These are phyloP conservation scores for Aspergillus sp. DNA, from an alignment of 2,329 filamentous ascomycete genomes.

Conservation along the genomic window DNA sequence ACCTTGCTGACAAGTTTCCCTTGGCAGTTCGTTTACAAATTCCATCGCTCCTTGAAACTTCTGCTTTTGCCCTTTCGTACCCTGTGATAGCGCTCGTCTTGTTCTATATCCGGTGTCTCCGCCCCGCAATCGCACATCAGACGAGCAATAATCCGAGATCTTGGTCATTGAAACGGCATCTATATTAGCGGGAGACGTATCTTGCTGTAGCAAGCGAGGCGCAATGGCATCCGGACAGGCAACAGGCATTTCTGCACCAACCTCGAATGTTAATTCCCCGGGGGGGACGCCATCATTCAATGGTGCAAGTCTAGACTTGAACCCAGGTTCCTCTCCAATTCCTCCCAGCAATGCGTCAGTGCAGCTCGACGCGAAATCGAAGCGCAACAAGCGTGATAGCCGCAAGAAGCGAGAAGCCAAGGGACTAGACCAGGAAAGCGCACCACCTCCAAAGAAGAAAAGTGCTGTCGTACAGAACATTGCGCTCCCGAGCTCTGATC, in stretches of 20 bases:
- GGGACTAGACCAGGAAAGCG: constrained; percentile 31
- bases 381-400: constrained; percentile 38
- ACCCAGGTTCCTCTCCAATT: constrained; percentile 28
- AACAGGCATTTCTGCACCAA: constrained; percentile 27
- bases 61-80: too few species aligned
- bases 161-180: too few species aligned
- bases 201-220: too few species aligned
- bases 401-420: constrained; percentile 40
- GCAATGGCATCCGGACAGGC: constrained; percentile 28
- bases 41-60: too few species aligned
- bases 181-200: too few species aligned
- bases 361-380: constrained; percentile 28
- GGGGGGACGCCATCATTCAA: constrained; percentile 22
- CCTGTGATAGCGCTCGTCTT: too few species aligned
- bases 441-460: constrained; percentile 34
- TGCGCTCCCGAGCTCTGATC: constrained; percentile 31
- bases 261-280: constrained; percentile 33
- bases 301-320: constrained; percentile 22
- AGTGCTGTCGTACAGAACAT: constrained; percentile 21
- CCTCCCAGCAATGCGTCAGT: constrained; percentile 22
- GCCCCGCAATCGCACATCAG: too few species aligned
- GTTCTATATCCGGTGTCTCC: too few species aligned
- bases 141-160: too few species aligned
- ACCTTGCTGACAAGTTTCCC: too few species aligned
- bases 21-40: too few species aligned